Evolutionary conservation across 768 basidiomycete genomes (phyloP).

Genomic region (Mycena leptocephala): DNA sequence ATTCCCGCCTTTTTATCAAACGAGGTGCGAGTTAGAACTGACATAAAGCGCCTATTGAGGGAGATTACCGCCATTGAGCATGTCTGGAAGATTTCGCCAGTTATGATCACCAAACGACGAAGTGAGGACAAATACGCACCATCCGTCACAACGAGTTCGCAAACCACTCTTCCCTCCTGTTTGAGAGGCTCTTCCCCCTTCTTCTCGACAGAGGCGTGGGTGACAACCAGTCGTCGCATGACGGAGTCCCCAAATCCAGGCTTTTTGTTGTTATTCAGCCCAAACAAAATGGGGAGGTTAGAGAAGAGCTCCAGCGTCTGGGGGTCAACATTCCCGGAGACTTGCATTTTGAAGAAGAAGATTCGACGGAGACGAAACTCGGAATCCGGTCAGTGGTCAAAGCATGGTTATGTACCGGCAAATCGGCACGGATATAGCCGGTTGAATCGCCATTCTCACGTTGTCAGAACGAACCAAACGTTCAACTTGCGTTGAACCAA

Average conservation of each 20-base stretch:
- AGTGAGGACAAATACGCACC: conserved; percentile 34
- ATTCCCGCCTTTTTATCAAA: no score
- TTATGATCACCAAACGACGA: neutral
- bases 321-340: neutral
- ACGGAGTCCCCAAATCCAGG: conserved; percentile 39
- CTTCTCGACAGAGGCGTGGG: conserved; percentile 40
- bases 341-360: neutral
- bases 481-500: no score
- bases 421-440: no score
- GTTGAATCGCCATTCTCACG: no score
- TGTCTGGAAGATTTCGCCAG: neutral
- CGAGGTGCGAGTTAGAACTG: no score
- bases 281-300: neutral
- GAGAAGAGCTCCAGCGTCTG: neutral
- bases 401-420: no score
- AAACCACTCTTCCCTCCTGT: conserved; percentile 47
- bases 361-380: neutral
- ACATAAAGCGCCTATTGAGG: no score
- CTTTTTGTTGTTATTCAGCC: neutral
- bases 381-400: no score
- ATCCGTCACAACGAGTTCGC: conserved; percentile 43
- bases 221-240: conserved; percentile 32
- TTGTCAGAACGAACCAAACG: no score
- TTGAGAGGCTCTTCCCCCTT: conserved; percentile 48
- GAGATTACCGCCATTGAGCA: conserved; percentile 36